Evolutionary conservation across 306 rosid genomes (phyloP), one percentile per base, ranked within the genome.

Genomic region (Sechiopsis laciniata): DNA sequence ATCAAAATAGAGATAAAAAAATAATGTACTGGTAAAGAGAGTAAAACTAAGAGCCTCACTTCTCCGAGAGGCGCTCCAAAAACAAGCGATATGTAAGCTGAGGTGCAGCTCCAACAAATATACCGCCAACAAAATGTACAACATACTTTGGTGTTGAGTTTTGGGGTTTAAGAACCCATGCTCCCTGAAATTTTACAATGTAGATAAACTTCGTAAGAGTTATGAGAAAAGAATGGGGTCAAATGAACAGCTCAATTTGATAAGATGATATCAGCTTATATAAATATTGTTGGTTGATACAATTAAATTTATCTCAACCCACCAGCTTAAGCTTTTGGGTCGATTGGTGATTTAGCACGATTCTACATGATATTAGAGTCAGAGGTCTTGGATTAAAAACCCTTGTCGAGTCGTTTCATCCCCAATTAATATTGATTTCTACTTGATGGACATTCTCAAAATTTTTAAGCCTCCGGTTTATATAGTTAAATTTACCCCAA

Each of bases 31-130:
- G 32, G 14, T 72, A 29, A 8, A 53, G 50, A 19, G 51, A 35
- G 63, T 37, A 55, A 2, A 53, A 59, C 8, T 24, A 56, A 21
- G 14, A 16, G 68, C 65, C 96, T 82, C 82, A 91, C 97, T 77
- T 85, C 80, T 91, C 90, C 5, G 97, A 84, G 42, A 94, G 96
- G 62, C 92, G 85, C 87, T 94, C 97, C 40, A 94, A 90, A 84
- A 91, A 94, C 88, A 86, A 78, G 2, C 96, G 96, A 80, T 94
- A 94, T 72, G 99, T 82, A 71, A 94, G 97, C 84, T 91, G 99
- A 79, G 99, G 99, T 15, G 99, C 97, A 60, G 97, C 99, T 75
- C 99, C 97, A 66, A 94, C 97, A 88, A 94, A 94, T 72, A 94
- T 84, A 45, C 99, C 99, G 56, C 99, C 99, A 16, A 94, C 80